Evolutionary conservation across 2,329 filamentous ascomycete species (phyloP).

Genomic region (Cucurbitaria berberidis): DNA sequence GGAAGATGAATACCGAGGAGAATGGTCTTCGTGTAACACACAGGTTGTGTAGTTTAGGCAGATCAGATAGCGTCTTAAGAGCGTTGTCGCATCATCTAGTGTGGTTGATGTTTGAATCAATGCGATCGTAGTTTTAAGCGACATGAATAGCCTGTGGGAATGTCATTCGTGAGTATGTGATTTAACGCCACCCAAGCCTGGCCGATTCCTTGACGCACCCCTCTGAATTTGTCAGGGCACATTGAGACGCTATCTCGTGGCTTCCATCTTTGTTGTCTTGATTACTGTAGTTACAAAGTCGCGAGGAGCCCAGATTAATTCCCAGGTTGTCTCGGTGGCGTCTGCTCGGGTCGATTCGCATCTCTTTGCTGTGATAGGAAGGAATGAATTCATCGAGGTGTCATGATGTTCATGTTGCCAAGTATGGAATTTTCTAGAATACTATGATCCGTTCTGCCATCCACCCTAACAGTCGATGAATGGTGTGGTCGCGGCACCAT

Average conservation of each 20-base stretch:
- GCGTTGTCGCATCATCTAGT: background rate
- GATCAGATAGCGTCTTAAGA: background rate
- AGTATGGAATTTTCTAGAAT: slow-evolving; percentile 27
- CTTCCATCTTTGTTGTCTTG: background rate
- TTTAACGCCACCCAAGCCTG: background rate
- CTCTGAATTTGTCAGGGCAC: background rate
- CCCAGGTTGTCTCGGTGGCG: background rate
- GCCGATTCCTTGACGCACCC: background rate
- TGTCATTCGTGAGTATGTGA: background rate
- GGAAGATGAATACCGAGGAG: background rate
- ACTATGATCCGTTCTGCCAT: background rate
- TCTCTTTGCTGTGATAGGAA: no score
- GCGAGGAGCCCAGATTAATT: background rate
- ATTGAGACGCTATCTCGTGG: background rate
- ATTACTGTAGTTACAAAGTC: background rate
- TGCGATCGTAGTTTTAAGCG: no score
- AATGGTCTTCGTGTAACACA: background rate
- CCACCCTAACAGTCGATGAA: slow-evolving; percentile 3
- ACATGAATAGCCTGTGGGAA: background rate
- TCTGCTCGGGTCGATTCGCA: no score
- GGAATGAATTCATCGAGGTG: slow-evolving; percentile 5
- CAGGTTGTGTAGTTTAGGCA: background rate
- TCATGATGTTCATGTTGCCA: slow-evolving; percentile 1
- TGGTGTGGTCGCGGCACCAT: slow-evolving; percentile 7
- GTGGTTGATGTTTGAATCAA: background rate